A percentile compares a stretch with the other conserved stretches of the same genome.
Conservation (phyloP, 1,139 yeast genomes). For the Nakaseomyces glabratus region DNA sequence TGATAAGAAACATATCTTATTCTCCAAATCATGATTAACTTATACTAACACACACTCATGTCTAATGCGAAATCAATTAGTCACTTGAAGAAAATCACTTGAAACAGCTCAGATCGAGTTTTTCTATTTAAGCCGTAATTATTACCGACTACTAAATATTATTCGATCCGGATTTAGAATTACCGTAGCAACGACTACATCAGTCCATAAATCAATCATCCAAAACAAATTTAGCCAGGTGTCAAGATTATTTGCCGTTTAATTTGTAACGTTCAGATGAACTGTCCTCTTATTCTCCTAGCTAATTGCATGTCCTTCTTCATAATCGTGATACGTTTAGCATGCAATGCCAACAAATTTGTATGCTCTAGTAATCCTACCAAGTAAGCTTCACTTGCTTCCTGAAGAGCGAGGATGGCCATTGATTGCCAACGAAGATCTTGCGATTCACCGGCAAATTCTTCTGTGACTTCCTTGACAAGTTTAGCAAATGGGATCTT, state of each 20-base stretch:
- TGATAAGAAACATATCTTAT: too few relatives aligned
- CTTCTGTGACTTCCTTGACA: conserved; percentile 68
- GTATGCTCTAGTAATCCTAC: conserved; percentile 86
- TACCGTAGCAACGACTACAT: too few relatives aligned
- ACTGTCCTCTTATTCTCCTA: conserved; percentile 68
- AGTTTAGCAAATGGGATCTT: conserved; percentile 89
- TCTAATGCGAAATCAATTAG: too few relatives aligned
- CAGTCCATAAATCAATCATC: too few relatives aligned
- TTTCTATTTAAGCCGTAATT: too few relatives aligned
- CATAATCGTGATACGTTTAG: conserved; percentile 90
- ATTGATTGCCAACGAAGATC: conserved; percentile 82
- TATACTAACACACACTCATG: too few relatives aligned
- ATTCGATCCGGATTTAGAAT: too few relatives aligned
- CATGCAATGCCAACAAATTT: conserved; percentile 83
- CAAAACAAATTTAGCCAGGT: too few relatives aligned
- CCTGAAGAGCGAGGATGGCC: conserved; percentile 83
- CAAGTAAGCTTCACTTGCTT: conserved; percentile 84
- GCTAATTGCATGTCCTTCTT: conserved; percentile 89
- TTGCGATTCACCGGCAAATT: conserved; percentile 43
- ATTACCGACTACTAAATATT: too few relatives aligned
- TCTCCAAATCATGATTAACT: too few relatives aligned
- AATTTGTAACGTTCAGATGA: conserved; percentile 11
- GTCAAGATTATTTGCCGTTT: not conserved
- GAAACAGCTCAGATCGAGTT: too few relatives aligned
- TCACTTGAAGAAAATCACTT: too few relatives aligned